These are phyloP conservation scores for Solanum aculeatissimum DNA, from an alignment of 305 asterid genomes.

Conservation along the genomic window DNA sequence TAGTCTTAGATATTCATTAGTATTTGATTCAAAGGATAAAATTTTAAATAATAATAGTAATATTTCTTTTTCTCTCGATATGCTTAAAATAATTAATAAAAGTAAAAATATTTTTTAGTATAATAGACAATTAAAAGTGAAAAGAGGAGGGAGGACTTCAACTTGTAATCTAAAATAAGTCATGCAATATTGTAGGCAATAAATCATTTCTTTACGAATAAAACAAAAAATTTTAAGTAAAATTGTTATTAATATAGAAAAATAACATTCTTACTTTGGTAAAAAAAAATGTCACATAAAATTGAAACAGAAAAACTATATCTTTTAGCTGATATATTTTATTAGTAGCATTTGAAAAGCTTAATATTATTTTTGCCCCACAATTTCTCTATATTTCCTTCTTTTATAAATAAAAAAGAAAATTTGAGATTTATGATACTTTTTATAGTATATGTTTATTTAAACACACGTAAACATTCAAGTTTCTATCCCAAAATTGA, in stretches of 20 bases:
- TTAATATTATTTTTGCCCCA: background rate
- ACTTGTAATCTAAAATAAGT: background rate
- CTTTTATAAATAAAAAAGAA: background rate
- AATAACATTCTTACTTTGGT: background rate
- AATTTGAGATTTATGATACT: background rate
- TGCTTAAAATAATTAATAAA: no score
- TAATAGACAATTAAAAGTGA: no score
- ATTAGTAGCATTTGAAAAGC: background rate
- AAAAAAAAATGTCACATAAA: background rate
- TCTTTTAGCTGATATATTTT: background rate
- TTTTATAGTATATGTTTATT: background rate
- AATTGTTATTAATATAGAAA: background rate
- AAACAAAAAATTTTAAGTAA: no score
- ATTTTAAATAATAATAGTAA: no score
- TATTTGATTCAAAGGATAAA: no score
- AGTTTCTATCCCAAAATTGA: background rate
- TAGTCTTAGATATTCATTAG: no score
- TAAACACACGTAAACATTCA: background rate
- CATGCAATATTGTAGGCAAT: no score
- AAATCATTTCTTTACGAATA: no score
- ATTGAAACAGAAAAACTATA: background rate
- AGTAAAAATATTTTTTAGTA: no score
- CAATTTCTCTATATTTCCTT: background rate
- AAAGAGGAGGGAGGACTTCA: no score
- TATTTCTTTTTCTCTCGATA: no score